These are phyloP conservation scores for Yamadazyma aaseri DNA, from an alignment of 1,139 yeast species.

Conservation along the genomic window DNA sequence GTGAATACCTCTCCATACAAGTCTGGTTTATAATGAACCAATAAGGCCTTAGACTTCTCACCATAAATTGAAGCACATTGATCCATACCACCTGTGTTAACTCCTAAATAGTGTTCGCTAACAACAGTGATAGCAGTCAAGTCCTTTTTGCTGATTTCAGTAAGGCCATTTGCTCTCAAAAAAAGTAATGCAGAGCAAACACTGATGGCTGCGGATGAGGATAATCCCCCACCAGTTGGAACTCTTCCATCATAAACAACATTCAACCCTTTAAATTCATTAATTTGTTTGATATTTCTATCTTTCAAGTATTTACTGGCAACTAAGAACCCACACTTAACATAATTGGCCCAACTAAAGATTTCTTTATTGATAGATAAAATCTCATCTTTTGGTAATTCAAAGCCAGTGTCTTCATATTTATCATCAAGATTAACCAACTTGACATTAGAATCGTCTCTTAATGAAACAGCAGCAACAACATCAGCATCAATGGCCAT, in stretches of 20 bases:
- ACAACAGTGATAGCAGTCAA: conserved; percentile 63
- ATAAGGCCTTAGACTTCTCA: conserved; percentile 56
- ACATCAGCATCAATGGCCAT: conserved; percentile 72
- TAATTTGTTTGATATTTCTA: conserved; percentile 21
- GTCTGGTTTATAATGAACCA: conserved; percentile 62
- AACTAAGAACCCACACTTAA: conserved; percentile 64
- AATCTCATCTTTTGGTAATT: conserved; percentile 38
- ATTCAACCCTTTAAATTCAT: conserved; percentile 45
- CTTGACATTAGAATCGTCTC: conserved; percentile 27
- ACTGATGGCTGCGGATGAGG: conserved; percentile 73
- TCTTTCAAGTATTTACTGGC: conserved; percentile 53
- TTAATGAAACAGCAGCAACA: conserved; percentile 49
- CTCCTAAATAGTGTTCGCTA: conserved; percentile 72
- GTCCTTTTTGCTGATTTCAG: conserved; percentile 45
- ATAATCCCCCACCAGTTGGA: conserved; percentile 73
- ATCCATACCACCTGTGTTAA: conserved; percentile 78
- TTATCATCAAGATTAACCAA: conserved; percentile 40
- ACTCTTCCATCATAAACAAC: conserved; percentile 63
- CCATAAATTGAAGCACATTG: conserved; percentile 75
- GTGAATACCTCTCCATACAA: conserved; percentile 55
- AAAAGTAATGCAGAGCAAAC: conserved; percentile 64
- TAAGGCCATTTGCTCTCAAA: conserved; percentile 52
- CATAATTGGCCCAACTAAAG: conserved; percentile 65
- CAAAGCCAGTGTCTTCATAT: conserved; percentile 34
- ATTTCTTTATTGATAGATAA: conserved; percentile 46